These are phyloP conservation scores for Ceratobasidium sp. DNA, from an alignment of 1,284 basidiomycete genomes.

Conservation along the genomic window DNA sequence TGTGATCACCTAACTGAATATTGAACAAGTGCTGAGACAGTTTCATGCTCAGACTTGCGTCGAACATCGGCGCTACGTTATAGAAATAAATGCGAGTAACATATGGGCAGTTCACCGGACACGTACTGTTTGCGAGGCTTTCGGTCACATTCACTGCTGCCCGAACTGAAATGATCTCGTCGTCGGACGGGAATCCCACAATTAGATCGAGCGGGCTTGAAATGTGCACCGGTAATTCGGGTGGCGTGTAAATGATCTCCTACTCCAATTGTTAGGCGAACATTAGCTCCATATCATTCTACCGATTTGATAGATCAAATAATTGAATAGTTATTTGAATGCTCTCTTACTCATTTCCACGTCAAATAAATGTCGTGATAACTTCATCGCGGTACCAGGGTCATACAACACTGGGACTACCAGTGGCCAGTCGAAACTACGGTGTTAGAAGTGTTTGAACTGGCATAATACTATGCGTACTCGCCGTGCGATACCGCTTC, in stretches of 20 bases:
- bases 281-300: conserved; percentile 15
- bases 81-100: neutral
- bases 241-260: conserved; percentile 2
- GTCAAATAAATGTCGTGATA: conserved; percentile 18
- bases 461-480: neutral
- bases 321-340: neutral
- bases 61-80: conserved; percentile 11
- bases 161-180: neutral
- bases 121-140: neutral
- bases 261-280: neutral
- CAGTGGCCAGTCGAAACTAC: no score
- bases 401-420: conserved; percentile 20
- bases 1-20: conserved; percentile 11
- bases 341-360: conserved; percentile 30
- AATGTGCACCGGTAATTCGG: neutral
- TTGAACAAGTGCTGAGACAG: conserved; percentile 9
- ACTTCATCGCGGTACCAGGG: neutral
- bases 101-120: neutral
- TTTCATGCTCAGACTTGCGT: neutral
- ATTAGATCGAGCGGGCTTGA: neutral
- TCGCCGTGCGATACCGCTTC: neutral
- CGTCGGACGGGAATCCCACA: neutral
- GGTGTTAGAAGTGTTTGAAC: no score
- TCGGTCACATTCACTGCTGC: neutral
- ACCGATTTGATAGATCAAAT: neutral